phyloP scores from a whole-genome alignment of 306 rosid genomes.

The Cyclanthera cordifolia region DNA sequence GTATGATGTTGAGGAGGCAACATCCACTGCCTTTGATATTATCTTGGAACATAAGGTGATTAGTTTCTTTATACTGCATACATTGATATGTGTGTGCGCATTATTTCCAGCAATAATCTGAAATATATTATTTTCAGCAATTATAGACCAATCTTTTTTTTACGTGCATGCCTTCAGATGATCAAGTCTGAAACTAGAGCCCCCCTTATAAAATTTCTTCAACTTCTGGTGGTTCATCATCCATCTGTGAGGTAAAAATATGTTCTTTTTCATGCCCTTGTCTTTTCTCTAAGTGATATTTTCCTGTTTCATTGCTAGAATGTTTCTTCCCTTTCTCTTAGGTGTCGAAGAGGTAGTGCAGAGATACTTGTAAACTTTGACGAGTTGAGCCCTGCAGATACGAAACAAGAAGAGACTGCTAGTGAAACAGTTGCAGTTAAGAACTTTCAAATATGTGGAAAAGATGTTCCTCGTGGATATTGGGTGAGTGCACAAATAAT shows the following conservation, averaged over 20 bases:
- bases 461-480: constrained; percentile 90
- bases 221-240: constrained; percentile 77
- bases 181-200: constrained; percentile 73
- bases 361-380: constrained; percentile 79
- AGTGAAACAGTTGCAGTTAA: constrained; percentile 22
- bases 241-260: constrained; percentile 68
- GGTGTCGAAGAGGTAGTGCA: constrained; percentile 92
- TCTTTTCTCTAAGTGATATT: constrained; percentile 11
- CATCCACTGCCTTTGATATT: constrained; percentile 70
- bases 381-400: constrained; percentile 54
- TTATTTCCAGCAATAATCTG: background rate
- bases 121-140: background rate
- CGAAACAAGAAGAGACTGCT: constrained; percentile 32
- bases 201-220: constrained; percentile 71
- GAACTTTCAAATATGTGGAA: constrained; percentile 70
- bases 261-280: constrained; percentile 4
- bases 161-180: constrained; percentile 36
- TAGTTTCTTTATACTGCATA: background rate
- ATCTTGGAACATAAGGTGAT: constrained; percentile 65
- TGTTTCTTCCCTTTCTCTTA: constrained; percentile 27
- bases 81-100: background rate
- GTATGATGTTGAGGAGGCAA: constrained; percentile 95
- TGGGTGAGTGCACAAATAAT: constrained; percentile 47
- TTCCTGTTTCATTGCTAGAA: constrained; percentile 17
- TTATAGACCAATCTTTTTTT: background rate